Conservation (phyloP, 495 filamentous ascomycete species). For the Zalerion maritima region DNA sequence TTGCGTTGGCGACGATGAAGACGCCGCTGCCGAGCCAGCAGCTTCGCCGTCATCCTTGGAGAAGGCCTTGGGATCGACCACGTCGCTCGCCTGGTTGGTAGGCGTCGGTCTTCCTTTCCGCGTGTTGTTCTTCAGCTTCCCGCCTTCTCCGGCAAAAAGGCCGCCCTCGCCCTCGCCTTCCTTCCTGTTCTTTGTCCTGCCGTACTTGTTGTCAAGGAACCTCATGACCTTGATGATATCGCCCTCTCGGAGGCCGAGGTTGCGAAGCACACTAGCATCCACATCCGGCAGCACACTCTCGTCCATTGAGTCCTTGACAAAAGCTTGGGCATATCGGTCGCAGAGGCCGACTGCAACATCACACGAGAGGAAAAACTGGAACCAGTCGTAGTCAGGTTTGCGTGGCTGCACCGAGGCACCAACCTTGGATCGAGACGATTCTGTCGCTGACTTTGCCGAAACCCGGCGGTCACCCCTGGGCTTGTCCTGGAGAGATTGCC, state of each 20-base stretch:
- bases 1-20: constrained; percentile 28
- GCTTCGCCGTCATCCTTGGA: constrained; percentile 38
- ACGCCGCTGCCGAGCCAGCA: constrained; percentile 27
- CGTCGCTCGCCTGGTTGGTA: constrained; percentile 65
- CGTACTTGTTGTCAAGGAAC: constrained; percentile 67
- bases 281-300: constrained; percentile 82
- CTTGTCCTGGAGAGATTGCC: constrained; percentile 90
- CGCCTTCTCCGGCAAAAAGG: constrained; percentile 83
- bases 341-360: constrained; percentile 85
- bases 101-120: constrained; percentile 81
- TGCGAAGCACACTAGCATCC: constrained; percentile 63
- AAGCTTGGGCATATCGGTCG: constrained; percentile 83
- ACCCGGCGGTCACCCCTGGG: constrained; percentile 68
- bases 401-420: constrained; percentile 36
- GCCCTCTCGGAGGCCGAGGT: constrained; percentile 81
- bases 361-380: constrained; percentile 89
- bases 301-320: constrained; percentile 85
- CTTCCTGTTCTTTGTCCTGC: constrained; percentile 47
- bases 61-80: constrained; percentile 78
- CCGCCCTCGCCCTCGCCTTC: constrained; percentile 46
- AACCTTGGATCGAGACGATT: constrained; percentile 15
- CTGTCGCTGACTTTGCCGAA: constrained; percentile 18
- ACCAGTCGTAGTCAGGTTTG: constrained; percentile 86
- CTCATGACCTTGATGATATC: constrained; percentile 94
- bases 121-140: constrained; percentile 84